phyloP scores from a whole-genome alignment of 371 early-diverging fungal genomes.

The Ordospora colligata region DNA sequence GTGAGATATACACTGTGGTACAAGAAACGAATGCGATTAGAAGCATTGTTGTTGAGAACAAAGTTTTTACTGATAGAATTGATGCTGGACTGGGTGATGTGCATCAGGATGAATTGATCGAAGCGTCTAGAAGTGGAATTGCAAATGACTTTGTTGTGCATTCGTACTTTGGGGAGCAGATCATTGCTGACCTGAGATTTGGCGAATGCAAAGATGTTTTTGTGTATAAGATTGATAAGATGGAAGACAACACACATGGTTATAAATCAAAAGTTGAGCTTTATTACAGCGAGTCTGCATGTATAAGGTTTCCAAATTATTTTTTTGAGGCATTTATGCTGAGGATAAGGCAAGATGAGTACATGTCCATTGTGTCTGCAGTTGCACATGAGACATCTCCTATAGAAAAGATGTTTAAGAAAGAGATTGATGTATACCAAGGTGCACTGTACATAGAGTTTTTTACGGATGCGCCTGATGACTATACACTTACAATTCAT shows the following conservation, averaged over 20 bases:
- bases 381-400: background rate
- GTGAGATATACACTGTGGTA: background rate
- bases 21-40: background rate
- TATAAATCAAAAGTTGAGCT: background rate
- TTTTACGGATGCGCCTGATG: slow-evolving; percentile 32
- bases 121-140: background rate
- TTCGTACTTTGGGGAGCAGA: background rate
- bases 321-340: slow-evolving; percentile 34
- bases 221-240: background rate
- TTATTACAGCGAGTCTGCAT: background rate
- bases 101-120: background rate
- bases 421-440: background rate
- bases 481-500: slow-evolving; percentile 19
- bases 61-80: no score
- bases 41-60: background rate
- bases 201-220: slow-evolving; percentile 4
- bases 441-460: slow-evolving; percentile 43
- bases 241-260: background rate
- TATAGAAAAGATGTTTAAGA: slow-evolving; percentile 2
- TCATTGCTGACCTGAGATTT: slow-evolving; percentile 5
- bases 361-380: background rate
- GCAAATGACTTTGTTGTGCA: slow-evolving; percentile 19
- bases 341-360: slow-evolving; percentile 9
- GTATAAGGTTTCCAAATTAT: slow-evolving; percentile 1
- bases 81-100: no score